Evolutionary conservation across 805 yeast species (phyloP).

Genomic region (Soucietia sequanensis): DNA sequence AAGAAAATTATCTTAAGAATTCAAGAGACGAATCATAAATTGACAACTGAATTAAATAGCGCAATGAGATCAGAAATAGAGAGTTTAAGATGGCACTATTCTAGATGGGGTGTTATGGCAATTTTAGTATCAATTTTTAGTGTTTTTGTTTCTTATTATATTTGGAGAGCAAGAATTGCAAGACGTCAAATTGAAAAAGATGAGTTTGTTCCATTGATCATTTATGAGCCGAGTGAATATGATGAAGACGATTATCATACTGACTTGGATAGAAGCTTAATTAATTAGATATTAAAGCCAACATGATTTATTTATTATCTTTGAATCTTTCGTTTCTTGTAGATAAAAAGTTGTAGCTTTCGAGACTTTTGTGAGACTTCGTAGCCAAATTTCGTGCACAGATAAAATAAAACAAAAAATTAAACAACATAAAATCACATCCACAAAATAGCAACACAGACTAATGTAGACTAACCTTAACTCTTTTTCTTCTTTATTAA

Average conservation of each 20-base stretch:
- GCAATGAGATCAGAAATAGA: conserved; percentile 86
- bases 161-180: conserved; percentile 19
- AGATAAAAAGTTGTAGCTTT: too few relatives aligned
- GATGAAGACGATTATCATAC: conserved; percentile 54
- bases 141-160: conserved; percentile 51
- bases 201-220: conserved; percentile 42
- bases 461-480: too few relatives aligned
- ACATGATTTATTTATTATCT: too few relatives aligned
- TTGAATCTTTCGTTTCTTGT: too few relatives aligned
- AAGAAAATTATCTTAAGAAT: conserved; percentile 65
- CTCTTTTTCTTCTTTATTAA: too few relatives aligned
- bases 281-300: too few relatives aligned
- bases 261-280: conserved; percentile 43
- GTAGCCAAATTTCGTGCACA: too few relatives aligned
- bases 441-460: too few relatives aligned
- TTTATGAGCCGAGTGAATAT: conserved; percentile 48
- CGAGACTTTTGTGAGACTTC: too few relatives aligned
- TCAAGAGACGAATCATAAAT: conserved; percentile 82
- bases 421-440: too few relatives aligned
- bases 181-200: conserved; percentile 22
- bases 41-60: conserved; percentile 75
- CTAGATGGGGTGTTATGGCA: conserved; percentile 82
- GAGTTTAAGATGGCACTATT: conserved; percentile 87
- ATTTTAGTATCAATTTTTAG: conserved; percentile 64
- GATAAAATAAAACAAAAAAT: too few relatives aligned